Evolutionary conservation across 768 basidiomycete species (phyloP).

Genomic region (Pleurotus ostreatus): DNA sequence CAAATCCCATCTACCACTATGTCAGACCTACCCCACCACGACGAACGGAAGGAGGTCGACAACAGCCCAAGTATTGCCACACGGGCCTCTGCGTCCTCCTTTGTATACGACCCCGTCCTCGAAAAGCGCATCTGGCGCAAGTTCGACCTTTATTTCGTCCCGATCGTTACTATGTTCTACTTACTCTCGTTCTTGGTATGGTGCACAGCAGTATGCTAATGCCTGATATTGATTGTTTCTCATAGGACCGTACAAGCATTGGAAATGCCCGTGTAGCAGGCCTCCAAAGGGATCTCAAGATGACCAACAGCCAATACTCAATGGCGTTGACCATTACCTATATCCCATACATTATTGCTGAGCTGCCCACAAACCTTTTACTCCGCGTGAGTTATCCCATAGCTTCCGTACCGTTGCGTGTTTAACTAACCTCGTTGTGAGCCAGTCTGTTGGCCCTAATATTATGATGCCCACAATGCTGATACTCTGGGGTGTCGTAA

Average conservation of each 20-base stretch:
- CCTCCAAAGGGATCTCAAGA: conserved; percentile 48
- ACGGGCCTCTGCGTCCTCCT: background rate
- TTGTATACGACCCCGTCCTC: background rate
- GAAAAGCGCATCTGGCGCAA: conserved; percentile 45
- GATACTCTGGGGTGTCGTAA: conserved; percentile 60
- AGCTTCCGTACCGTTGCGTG: background rate
- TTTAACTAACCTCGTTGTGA: background rate
- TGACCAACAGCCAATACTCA: conserved; percentile 44
- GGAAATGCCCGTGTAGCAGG: conserved; percentile 62
- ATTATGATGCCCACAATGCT: conserved; percentile 58
- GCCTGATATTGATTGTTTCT: background rate
- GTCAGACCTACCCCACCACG: too few species aligned
- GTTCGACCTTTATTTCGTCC: conserved; percentile 43
- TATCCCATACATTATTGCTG: conserved; percentile 49
- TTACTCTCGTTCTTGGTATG: conserved; percentile 50
- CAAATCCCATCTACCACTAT: too few species aligned
- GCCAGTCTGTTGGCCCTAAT: conserved; percentile 48
- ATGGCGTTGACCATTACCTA: conserved; percentile 45
- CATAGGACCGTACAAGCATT: conserved; percentile 51
- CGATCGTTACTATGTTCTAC: conserved; percentile 45
- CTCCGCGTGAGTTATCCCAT: conserved; percentile 39
- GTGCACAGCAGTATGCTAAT: background rate
- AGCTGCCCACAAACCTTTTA: conserved; percentile 58
- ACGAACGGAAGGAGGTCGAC: too few species aligned
- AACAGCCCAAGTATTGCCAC: too few species aligned